These are phyloP conservation scores for Fraxinus latifolia DNA, from an alignment of 305 asterid species.

Conservation along the genomic window DNA sequence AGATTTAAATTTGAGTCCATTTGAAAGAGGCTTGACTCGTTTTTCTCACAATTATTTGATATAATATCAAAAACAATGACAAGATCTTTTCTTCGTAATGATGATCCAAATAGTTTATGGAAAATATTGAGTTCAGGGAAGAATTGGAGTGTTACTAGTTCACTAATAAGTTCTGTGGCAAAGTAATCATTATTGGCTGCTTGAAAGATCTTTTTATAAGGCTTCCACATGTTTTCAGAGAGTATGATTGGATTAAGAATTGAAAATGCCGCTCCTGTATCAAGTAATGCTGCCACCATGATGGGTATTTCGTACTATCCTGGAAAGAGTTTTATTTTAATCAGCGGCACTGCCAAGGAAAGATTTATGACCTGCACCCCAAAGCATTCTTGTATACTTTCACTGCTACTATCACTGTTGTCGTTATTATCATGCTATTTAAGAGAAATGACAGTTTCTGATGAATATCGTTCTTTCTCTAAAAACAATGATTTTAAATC, in stretches of 20 bases:
- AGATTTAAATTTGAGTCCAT: background rate
- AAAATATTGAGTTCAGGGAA: background rate
- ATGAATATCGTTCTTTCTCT: too few species aligned
- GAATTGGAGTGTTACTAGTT: background rate
- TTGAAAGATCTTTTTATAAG: too few species aligned
- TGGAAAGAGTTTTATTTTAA: background rate
- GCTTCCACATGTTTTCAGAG: too few species aligned
- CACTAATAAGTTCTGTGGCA: background rate
- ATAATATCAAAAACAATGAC: background rate
- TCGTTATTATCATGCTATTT: too few species aligned
- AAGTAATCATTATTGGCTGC: background rate
- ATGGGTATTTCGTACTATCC: background rate
- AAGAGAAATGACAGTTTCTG: background rate
- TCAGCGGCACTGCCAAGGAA: too few species aligned
- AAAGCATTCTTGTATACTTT: too few species aligned
- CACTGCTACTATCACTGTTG: background rate
- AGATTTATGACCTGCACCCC: background rate
- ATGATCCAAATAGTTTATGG: background rate
- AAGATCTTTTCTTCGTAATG: background rate
- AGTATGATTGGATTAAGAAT: too few species aligned
- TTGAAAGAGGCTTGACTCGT: background rate
- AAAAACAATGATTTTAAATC: background rate
- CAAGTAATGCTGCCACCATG: too few species aligned
- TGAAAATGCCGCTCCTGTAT: too few species aligned
- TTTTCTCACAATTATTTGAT: background rate